Percentiles rank a stretch among this genome's conserved stretches.
Conservation (phyloP, 306 rosid genomes). For the Cyamopsis tetragonoloba region DNA sequence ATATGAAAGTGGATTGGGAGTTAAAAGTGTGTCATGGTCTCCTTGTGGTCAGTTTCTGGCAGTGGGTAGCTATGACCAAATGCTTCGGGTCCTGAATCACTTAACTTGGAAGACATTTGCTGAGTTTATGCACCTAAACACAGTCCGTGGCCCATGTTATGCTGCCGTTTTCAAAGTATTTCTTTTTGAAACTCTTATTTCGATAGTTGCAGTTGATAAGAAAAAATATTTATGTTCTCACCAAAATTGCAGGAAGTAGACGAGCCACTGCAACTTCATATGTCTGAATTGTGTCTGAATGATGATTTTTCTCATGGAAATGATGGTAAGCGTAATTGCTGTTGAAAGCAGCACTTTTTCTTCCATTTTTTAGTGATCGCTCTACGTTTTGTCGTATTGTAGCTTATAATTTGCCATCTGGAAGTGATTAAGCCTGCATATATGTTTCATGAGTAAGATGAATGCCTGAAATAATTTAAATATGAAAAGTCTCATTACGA, state of each 20-base stretch:
- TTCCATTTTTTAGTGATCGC: not conserved
- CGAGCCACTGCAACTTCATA: constrained; percentile 82
- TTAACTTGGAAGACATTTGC: constrained; percentile 98
- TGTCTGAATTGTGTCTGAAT: constrained; percentile 76
- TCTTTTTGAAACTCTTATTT: constrained; percentile 18
- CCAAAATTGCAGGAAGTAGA: constrained; percentile 74
- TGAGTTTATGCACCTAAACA: constrained; percentile 79
- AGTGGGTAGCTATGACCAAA: constrained; percentile 96
- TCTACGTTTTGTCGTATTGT: not conserved
- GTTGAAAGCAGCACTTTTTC: not conserved
- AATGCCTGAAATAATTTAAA: not conserved
- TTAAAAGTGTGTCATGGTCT: constrained; percentile 94
- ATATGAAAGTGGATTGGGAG: constrained; percentile 95
- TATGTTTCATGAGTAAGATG: not conserved
- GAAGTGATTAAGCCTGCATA: not conserved
- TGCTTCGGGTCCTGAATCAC: constrained; percentile 91
- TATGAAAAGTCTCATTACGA: not conserved
- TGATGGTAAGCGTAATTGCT: constrained; percentile 47
- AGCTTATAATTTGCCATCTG: constrained; percentile 1
- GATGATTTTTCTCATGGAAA: constrained; percentile 70
- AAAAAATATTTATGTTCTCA: constrained; percentile 20
- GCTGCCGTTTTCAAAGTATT: constrained; percentile 84
- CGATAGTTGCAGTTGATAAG: constrained; percentile 3
- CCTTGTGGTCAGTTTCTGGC: constrained; percentile 97
- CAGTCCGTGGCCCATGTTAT: constrained; percentile 79